Evolutionary conservation across 495 filamentous ascomycete species (phyloP), one percentile per base, ranked within the genome.

Genomic region (Terfezia boudieri): DNA sequence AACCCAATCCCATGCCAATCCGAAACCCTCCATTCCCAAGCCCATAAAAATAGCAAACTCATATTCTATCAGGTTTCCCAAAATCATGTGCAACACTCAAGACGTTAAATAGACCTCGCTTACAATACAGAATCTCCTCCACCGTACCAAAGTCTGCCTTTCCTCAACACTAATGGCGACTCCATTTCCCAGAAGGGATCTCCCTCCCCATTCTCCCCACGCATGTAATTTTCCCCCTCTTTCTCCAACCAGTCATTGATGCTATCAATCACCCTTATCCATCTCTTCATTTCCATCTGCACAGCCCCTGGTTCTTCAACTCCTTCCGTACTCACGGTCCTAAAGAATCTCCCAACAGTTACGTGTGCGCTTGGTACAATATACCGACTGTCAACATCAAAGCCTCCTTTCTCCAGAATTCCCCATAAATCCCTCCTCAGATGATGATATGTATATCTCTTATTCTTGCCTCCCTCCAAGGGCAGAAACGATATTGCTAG

Each of bases 401-500:
- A 71, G 0, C 82, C 82, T 2, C 74, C 71, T 2, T 66, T 67
- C 49, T 70, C 66, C 11, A 73, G 72, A n/a, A 76, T 66, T 16
- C 71, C 70, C 63, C 77, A 87, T 12, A 92, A 66, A 66, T 94
- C 84, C 3, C 82, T 71, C 1, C 89, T 78, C 6, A 96, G 77
- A 66, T 95, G 88, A 60, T 94, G 89, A 66, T 93, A 96, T 2
- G 83, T 85, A 66, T 85, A 95, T 0, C 32, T 38, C 57, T 85
- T 80, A 8, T 72, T 68, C 14, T 65, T 62, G 62, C 80, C 77
- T 14, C 73, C 78, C 2, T 78, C 74, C 0, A 81, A 83, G 0
- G 89, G 88, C 1, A 94, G 65, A 66, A 93, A 94, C 10, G 81
- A 85, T 36, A 95, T 67, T 11, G 90, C 89, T 36, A 95, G 68